A percentile compares a stretch with the other conserved stretches of the same genome.
Conservation (phyloP, 176 grass and related monocot species). For the Eleusine coracana region DNA sequence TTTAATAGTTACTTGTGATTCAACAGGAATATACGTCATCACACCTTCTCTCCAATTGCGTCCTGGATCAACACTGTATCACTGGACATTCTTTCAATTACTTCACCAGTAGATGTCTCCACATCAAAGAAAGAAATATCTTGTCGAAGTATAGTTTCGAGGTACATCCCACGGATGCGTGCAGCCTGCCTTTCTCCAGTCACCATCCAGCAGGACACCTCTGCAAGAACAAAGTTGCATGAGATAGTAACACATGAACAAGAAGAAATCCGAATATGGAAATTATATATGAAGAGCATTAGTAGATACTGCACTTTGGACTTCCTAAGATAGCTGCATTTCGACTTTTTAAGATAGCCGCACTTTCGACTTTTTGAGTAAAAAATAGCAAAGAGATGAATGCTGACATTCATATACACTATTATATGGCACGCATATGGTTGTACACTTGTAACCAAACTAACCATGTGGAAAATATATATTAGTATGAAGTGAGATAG, state of each 20-base stretch:
- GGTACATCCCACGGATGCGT: slow-evolving; percentile 70
- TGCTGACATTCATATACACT: background rate
- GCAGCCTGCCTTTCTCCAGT: slow-evolving; percentile 76
- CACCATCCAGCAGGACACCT: slow-evolving; percentile 79
- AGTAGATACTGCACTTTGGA: background rate
- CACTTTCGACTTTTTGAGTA: background rate
- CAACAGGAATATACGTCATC: background rate
- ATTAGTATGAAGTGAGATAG: background rate
- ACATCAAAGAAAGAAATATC: slow-evolving; percentile 73
- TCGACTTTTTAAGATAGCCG: background rate
- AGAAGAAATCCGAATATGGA: slow-evolving; percentile 3
- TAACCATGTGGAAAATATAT: background rate
- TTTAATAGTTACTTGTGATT: background rate
- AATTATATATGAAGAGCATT: slow-evolving; percentile 8
- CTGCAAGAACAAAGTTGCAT: slow-evolving; percentile 29
- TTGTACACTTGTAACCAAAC: too few species aligned
- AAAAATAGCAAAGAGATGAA: slow-evolving; percentile 9
- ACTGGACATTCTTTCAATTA: slow-evolving; percentile 74
- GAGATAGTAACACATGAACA: slow-evolving; percentile 9
- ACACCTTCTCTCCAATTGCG: slow-evolving; percentile 80
- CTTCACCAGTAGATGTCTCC: slow-evolving; percentile 75
- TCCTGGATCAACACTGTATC: slow-evolving; percentile 85
- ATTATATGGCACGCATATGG: background rate
- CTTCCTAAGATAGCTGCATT: background rate
- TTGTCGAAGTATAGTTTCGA: slow-evolving; percentile 73